A percentile compares a stretch with the other conserved stretches of the same genome.
These are phyloP conservation scores for Parafenestella ontariensis DNA, from an alignment of 2,329 filamentous ascomycete species.

Conservation along the genomic window DNA sequence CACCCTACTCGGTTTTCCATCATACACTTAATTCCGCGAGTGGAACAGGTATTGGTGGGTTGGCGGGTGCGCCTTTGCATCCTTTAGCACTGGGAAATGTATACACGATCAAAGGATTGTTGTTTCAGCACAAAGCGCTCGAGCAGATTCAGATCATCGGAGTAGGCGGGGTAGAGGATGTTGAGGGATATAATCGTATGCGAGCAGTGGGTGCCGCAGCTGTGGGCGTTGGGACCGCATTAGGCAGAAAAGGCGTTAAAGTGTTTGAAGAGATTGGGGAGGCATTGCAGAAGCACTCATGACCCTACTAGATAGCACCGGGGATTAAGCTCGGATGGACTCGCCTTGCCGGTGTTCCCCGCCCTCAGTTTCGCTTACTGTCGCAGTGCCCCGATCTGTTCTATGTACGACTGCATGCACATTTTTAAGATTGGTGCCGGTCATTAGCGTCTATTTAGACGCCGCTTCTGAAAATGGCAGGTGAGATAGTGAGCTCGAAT, in stretches of 20 bases:
- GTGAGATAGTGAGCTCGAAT: neutral
- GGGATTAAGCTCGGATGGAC: too few relatives aligned
- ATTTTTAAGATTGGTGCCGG: neutral
- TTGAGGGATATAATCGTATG: slow-evolving; percentile 68
- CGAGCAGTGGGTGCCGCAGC: slow-evolving; percentile 68
- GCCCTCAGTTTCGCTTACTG: too few relatives aligned
- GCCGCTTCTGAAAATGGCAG: neutral
- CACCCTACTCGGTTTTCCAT: slow-evolving; percentile 24
- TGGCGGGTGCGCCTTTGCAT: slow-evolving; percentile 76
- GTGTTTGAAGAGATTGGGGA: slow-evolving; percentile 67
- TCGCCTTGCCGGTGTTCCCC: too few relatives aligned
- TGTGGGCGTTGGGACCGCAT: slow-evolving; percentile 71
- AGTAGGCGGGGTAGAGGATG: slow-evolving; percentile 74
- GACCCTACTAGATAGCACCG: neutral
- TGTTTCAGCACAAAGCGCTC: slow-evolving; percentile 61
- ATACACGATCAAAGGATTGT: slow-evolving; percentile 65
- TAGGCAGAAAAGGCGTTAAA: slow-evolving; percentile 67
- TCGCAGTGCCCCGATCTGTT: too few relatives aligned
- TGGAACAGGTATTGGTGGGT: slow-evolving; percentile 68
- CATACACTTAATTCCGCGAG: slow-evolving; percentile 60
- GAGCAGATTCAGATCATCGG: slow-evolving; percentile 70
- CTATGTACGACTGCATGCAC: neutral
- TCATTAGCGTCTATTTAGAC: neutral
- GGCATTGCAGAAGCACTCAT: slow-evolving; percentile 6
- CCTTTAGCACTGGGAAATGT: slow-evolving; percentile 79